Evolutionary conservation across 2,329 filamentous ascomycete genomes (phyloP), one percentile per base, ranked within the genome.

Genomic region (Escovopsis sp.): DNA sequence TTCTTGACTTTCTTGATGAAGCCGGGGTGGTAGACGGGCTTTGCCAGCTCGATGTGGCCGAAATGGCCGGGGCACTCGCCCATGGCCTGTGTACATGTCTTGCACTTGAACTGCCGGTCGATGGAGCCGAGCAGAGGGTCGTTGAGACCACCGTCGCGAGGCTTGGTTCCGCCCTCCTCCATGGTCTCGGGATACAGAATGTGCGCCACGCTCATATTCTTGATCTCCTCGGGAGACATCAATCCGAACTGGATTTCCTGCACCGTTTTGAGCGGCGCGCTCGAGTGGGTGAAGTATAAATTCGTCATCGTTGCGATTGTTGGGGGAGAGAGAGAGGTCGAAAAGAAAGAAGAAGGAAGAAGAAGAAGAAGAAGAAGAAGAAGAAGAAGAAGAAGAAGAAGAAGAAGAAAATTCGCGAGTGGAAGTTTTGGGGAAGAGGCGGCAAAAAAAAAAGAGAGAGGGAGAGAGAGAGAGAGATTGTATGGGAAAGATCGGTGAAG

Each of bases 1-100:
- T 96, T 98, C 74, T 99, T 98, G 67, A 94, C 88, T 71, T 96
- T 96, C 64, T 85, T 93, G 68, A 99, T 83, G 66, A 95, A 99
- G 57, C 91, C 91, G 70, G 72, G 68, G 55, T 99, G 91, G 64
- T 84, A 99, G 54, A 98, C 91, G 43, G 93, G 91, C 59, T 86
- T 88, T 36, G 91, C 88, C 53, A 99, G 75, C 67, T 98, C 93
- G 55, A 98, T 98, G 65, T 98, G 93, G 50, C 91, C 91, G 61
- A 98, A 99, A 62, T 99, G 91, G 47, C 91, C 91, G 46, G 91
- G 89, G 62, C 91, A 99, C 61, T 94, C 86, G 50, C 84, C 81
- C 75, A 95, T 94, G 58, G 85, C 82, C 66, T 98, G 88, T 50
- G 88, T 83, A 65, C 91, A 99, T 39, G 93, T 96, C 58, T 84